Evolutionary conservation across 352 stramenopile species (phyloP).

Genomic region (Pythium rhizo-oryzae): DNA sequence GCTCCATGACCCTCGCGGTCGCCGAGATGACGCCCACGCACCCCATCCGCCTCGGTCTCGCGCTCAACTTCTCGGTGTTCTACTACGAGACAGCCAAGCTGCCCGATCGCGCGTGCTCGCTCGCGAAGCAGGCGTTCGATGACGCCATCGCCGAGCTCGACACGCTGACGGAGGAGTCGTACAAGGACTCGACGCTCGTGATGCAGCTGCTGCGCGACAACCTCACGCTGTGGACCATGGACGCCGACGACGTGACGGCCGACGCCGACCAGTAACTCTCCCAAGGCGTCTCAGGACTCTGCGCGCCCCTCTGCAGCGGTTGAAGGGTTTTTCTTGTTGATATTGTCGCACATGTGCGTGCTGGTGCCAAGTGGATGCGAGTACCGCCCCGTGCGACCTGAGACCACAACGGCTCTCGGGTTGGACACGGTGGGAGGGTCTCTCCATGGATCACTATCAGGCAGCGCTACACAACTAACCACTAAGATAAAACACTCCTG

Average conservation of each 20-base stretch:
- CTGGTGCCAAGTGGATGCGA: not conserved
- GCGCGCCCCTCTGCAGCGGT: not conserved
- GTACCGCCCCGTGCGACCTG: not conserved
- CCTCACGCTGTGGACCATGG: conserved; percentile 36
- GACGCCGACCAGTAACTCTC: not conserved
- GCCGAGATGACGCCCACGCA: conserved; percentile 32
- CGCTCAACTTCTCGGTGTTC: conserved; percentile 43
- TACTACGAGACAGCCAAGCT: conserved; percentile 35
- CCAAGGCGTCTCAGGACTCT: not conserved
- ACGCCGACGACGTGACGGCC: conserved; percentile 19
- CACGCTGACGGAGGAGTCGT: conserved; percentile 36
- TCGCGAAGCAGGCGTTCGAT: conserved; percentile 42
- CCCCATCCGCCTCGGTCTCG: conserved; percentile 36
- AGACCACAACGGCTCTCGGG: no score
- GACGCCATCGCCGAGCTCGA: conserved; percentile 39
- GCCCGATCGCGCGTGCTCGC: conserved; percentile 27
- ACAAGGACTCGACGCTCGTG: conserved; percentile 37
- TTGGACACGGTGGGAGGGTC: not conserved
- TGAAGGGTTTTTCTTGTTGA: not conserved
- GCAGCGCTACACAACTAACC: no score
- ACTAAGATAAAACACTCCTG: conserved; percentile 2
- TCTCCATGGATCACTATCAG: not conserved
- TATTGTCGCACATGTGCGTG: not conserved
- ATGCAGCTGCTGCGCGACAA: conserved; percentile 46
- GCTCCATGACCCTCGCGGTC: conserved; percentile 20